A percentile compares a stretch with the other conserved stretches of the same genome.
phyloP scores from a whole-genome alignment of 768 basidiomycete species.

The Leucocoprinus leucothites region DNA sequence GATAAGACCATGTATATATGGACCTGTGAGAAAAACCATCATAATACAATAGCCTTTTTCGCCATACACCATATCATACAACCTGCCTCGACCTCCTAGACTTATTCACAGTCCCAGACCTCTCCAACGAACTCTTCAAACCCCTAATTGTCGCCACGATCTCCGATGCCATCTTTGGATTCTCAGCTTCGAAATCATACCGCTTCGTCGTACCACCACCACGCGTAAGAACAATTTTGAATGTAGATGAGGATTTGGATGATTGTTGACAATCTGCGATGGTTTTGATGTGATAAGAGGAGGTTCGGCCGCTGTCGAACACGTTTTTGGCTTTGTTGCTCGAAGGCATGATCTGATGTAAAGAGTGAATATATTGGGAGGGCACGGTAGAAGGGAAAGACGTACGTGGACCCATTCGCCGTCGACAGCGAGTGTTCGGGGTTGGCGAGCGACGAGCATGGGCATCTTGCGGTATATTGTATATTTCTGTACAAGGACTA shows the following conservation, averaged over 20 bases:
- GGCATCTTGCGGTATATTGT: constrained; percentile 93
- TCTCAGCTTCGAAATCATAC: constrained; percentile 98
- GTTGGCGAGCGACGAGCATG: constrained; percentile 88
- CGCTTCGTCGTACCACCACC: constrained; percentile 69
- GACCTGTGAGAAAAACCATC: too few relatives aligned
- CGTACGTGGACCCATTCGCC: constrained; percentile 89
- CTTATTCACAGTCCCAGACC: constrained; percentile 60
- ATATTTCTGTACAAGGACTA: constrained; percentile 60
- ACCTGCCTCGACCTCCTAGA: constrained; percentile 63
- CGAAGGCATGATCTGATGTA: constrained; percentile 81
- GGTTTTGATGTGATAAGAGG: constrained; percentile 89
- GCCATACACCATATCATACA: too few relatives aligned
- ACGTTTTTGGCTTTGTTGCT: constrained; percentile 75
- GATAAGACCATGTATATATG: too few relatives aligned
- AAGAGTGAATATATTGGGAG: constrained; percentile 13
- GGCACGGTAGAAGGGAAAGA: constrained; percentile 1
- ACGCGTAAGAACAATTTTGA: constrained; percentile 86
- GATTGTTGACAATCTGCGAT: constrained; percentile 83
- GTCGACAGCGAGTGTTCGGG: constrained; percentile 90
- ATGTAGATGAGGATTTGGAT: constrained; percentile 72
- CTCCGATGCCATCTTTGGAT: constrained; percentile 72
- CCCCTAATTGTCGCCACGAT: constrained; percentile 72
- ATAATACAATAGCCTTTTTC: too few relatives aligned
- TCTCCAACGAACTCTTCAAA: constrained; percentile 62
- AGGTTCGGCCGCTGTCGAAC: constrained; percentile 86